phyloP scores from a whole-genome alignment of 1,139 yeast species.

The Suhomyces ambrosiae region DNA sequence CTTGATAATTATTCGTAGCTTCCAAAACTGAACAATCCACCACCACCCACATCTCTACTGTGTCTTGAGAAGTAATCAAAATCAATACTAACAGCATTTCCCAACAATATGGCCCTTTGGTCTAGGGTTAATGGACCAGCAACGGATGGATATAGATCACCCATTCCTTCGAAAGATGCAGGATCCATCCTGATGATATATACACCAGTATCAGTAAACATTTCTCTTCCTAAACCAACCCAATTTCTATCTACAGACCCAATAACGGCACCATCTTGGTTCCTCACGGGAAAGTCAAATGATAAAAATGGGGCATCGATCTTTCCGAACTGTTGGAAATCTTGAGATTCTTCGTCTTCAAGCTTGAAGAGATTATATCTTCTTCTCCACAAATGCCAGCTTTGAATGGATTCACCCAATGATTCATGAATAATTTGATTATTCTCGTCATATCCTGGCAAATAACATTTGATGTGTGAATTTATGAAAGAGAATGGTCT shows the following conservation, averaged over 20 bases:
- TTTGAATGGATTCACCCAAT: conserved; percentile 85
- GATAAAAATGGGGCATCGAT: conserved; percentile 87
- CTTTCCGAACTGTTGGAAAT: conserved; percentile 72
- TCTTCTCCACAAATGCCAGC: conserved; percentile 94
- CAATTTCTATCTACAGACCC: conserved; percentile 89
- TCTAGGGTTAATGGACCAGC: conserved; percentile 63
- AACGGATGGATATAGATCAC: conserved; percentile 40
- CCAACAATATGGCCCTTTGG: conserved; percentile 82
- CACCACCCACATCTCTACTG: conserved; percentile 54
- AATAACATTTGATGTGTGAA: conserved; percentile 74
- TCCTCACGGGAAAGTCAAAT: conserved; percentile 78
- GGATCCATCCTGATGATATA: conserved; percentile 86
- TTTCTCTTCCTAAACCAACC: conserved; percentile 91
- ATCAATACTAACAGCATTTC: conserved; percentile 88
- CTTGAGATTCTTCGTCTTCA: conserved; percentile 47
- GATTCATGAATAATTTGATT: conserved; percentile 47
- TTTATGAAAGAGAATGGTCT: conserved; percentile 88
- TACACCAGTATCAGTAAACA: conserved; percentile 93
- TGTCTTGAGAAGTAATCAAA: conserved; percentile 94
- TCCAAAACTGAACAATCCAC: conserved; percentile 37
- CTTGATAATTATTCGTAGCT: conserved; percentile 20
- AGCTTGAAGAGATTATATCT: conserved; percentile 73
- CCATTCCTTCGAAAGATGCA: conserved; percentile 54
- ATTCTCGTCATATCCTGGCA: conserved; percentile 54
- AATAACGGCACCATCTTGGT: conserved; percentile 58